Conservation (phyloP, 345 rosid species). For the Linum usitatissimum region DNA sequence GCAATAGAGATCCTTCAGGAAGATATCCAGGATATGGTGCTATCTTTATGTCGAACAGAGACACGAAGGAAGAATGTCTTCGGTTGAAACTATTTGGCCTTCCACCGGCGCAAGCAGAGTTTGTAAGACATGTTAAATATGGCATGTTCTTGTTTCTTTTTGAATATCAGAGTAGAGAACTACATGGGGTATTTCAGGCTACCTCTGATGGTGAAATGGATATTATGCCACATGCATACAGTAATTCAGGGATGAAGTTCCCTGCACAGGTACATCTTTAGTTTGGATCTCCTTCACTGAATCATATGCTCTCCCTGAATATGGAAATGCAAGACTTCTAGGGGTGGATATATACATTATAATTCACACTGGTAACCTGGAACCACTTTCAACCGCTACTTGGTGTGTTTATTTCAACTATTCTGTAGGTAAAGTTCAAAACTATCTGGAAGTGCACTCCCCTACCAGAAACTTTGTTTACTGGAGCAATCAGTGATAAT, state of each 20-base stretch:
- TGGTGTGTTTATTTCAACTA: neutral
- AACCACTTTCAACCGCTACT: neutral
- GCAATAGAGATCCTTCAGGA: conserved; percentile 23
- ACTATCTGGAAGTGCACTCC: conserved; percentile 46
- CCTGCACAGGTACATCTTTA: conserved; percentile 53
- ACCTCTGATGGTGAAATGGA: conserved; percentile 42
- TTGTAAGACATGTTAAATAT: conserved; percentile 51
- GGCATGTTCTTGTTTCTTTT: conserved; percentile 69
- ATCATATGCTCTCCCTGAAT: neutral
- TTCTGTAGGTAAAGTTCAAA: conserved; percentile 37
- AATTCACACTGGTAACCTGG: neutral
- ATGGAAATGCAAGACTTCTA: neutral
- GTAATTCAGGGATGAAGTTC: conserved; percentile 49
- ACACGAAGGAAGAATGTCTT: conserved; percentile 41
- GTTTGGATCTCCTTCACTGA: neutral
- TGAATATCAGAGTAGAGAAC: conserved; percentile 48
- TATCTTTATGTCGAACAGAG: conserved; percentile 52
- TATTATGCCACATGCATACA: conserved; percentile 47
- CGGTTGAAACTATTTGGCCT: conserved; percentile 43
- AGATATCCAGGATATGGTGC: conserved; percentile 45
- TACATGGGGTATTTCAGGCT: conserved; percentile 64
- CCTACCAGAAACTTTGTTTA: conserved; percentile 49
- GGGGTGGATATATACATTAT: neutral
- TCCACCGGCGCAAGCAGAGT: conserved; percentile 28
- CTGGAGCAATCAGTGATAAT: conserved; percentile 45